Evolutionary conservation across 2,329 filamentous ascomycete species (phyloP), one percentile per base, ranked within the genome.

Genomic region (Chaetomium sp.): DNA sequence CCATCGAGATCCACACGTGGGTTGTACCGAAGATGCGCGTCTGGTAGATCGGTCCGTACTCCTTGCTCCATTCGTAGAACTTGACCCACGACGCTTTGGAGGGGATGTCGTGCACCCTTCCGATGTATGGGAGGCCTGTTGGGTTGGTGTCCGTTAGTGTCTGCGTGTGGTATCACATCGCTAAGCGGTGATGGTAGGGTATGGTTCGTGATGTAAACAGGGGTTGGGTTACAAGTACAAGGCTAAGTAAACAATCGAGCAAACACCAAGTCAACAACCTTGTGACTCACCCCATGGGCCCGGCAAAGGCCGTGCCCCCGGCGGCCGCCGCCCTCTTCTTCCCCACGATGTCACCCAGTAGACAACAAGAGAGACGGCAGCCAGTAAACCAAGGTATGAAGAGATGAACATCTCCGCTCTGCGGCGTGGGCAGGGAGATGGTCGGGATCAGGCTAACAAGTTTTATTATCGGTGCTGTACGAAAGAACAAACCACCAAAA

Each of bases 1-100:
- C 74, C 1, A 71, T 73, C 7, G 74, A 75, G 51, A 78, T 77
- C 75, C 75, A 77, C 46, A 78, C 70, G 58, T 77, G 75, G 4
- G 71, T 67, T 3, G 68, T 69, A 19, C 75, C 75, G 41, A 78
- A 77, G 19, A 76, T 74, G 55, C 75, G 67, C 47, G 70, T 72
- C 61, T 75, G 69, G 61, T 76, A 77, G 53, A 78, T 77, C 6
- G 75, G 74, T 1, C 75, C 75, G 56, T 73, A 77, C 36, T 68
- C 62, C 62, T 75, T 71, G 56, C 68, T 69, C 75, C 75, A 78
- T 58, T 77, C 73, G 58, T 73, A 72, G 57, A 77, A 76, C 63
- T 77, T 77, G 33, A 77, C 58, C 75, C 74, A 77, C 19, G 74
- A 67, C 38, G 64, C 65, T 38, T 72, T 66, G 11, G 65, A 59